Evolutionary conservation across 257 asterid species (phyloP).

Genomic region (Solanum chaucha): DNA sequence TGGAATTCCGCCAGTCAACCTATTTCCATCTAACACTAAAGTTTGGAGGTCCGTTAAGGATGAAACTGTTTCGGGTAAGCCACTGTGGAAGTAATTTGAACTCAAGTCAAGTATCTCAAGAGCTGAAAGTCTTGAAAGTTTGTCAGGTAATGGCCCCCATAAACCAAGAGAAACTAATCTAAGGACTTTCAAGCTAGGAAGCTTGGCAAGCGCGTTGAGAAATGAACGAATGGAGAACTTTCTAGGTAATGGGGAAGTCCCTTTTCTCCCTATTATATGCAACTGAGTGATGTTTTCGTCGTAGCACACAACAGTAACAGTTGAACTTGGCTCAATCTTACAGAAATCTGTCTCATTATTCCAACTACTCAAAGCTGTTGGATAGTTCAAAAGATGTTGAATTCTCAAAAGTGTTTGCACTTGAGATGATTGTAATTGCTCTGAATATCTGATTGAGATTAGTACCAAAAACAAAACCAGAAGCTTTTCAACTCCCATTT

Average conservation of each 20-base stretch:
- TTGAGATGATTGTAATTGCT: constrained; percentile 43
- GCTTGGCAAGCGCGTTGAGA: constrained; percentile 33
- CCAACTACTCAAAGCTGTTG: constrained; percentile 33
- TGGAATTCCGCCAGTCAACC: constrained; percentile 51
- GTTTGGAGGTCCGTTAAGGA: constrained; percentile 50
- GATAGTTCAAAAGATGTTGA: constrained; percentile 40
- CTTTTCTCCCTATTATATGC: constrained; percentile 48
- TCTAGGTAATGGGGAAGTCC: constrained; percentile 26
- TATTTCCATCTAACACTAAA: constrained; percentile 55
- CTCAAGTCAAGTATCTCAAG: constrained; percentile 73
- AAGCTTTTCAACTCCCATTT: neutral
- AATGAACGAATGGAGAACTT: constrained; percentile 69
- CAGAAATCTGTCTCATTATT: constrained; percentile 48
- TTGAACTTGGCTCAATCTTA: constrained; percentile 35
- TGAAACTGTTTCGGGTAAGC: constrained; percentile 31
- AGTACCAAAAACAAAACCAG: constrained; percentile 16
- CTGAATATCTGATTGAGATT: constrained; percentile 29
- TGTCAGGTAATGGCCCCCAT: constrained; percentile 60
- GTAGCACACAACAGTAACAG: constrained; percentile 64
- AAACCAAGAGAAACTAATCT: constrained; percentile 71
- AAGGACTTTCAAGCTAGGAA: constrained; percentile 68
- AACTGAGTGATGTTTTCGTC: constrained; percentile 65
- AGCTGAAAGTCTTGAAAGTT: constrained; percentile 37
- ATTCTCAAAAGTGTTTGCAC: constrained; percentile 37
- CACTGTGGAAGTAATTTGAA: constrained; percentile 61